phyloP scores from a whole-genome alignment of 73 alveolate species.

The Paramecium sexaurelia region DNA sequence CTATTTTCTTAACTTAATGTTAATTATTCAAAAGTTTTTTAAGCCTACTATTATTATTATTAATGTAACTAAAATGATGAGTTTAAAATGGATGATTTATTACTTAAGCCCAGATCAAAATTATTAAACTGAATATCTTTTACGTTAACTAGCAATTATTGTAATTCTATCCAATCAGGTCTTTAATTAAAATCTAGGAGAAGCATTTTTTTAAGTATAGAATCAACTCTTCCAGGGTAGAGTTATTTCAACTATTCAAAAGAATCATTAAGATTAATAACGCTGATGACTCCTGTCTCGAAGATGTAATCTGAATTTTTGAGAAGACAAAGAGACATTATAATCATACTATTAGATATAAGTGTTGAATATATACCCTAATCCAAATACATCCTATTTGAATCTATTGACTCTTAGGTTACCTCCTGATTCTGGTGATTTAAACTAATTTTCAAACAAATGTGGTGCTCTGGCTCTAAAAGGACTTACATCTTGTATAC shows the following conservation, averaged over 20 bases:
- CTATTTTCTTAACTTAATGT: background rate
- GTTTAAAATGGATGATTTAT: background rate
- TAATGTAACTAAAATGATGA: background rate
- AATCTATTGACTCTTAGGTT: conserved; percentile 22
- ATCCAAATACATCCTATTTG: conserved; percentile 43
- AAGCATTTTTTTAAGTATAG: background rate
- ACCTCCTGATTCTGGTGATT: conserved; percentile 17
- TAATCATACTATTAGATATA: background rate
- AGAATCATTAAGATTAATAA: background rate
- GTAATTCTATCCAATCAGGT: conserved; percentile 49
- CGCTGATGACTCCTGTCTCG: background rate
- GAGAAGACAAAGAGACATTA: background rate
- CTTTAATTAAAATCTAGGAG: conserved; percentile 7
- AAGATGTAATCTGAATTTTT: background rate
- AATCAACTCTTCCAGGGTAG: conserved; percentile 36
- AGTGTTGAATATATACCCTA: background rate
- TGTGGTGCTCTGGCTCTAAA: conserved; percentile 63
- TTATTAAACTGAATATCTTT: background rate
- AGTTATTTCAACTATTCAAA: background rate
- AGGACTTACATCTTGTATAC: conserved; percentile 49
- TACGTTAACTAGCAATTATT: background rate
- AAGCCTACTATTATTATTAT: background rate
- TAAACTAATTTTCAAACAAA: conserved; percentile 39
- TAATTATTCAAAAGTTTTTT: background rate
- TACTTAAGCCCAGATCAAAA: background rate